phyloP scores from a whole-genome alignment of 2,329 filamentous ascomycete genomes.

The Aureobasidium sp. region DNA sequence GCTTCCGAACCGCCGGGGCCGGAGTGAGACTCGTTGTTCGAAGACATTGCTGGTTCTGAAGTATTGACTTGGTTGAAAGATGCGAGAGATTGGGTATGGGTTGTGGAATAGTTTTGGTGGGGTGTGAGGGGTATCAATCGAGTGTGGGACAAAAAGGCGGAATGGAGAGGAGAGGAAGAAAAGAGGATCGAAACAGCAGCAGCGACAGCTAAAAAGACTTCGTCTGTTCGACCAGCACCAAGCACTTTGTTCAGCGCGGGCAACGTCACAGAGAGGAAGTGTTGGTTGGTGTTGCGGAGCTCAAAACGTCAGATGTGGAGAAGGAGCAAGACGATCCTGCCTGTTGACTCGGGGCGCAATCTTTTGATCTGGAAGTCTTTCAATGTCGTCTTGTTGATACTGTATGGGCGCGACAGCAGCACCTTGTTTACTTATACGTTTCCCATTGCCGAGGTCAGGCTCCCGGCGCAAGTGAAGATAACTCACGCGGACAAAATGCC shows the following conservation, averaged over 20 bases:
- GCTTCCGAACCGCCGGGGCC: slow-evolving; percentile 56
- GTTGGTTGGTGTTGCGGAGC: slow-evolving; percentile 14
- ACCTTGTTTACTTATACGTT: background rate
- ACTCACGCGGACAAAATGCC: slow-evolving; percentile 8
- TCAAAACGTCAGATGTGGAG: slow-evolving; percentile 15
- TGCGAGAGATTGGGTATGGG: background rate
- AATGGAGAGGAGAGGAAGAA: background rate
- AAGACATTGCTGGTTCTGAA: slow-evolving; percentile 26
- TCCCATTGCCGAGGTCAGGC: background rate
- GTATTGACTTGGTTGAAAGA: background rate
- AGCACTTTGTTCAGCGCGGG: background rate
- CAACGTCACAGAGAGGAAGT: background rate
- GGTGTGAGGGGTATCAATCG: slow-evolving; percentile 5
- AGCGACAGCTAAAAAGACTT: background rate
- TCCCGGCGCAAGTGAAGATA: slow-evolving; percentile 1
- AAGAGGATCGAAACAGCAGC: background rate
- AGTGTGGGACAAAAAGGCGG: background rate
- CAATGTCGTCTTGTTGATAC: background rate
- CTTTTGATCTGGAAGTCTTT: background rate
- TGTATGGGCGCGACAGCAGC: background rate
- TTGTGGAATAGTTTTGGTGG: background rate
- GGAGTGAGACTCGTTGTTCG: slow-evolving; percentile 30
- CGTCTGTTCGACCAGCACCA: background rate
- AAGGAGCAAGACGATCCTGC: slow-evolving; percentile 2
- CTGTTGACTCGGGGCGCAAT: background rate